These are phyloP conservation scores for Astrothelium subdiscretum DNA, from an alignment of 495 filamentous ascomycete species.

Conservation along the genomic window DNA sequence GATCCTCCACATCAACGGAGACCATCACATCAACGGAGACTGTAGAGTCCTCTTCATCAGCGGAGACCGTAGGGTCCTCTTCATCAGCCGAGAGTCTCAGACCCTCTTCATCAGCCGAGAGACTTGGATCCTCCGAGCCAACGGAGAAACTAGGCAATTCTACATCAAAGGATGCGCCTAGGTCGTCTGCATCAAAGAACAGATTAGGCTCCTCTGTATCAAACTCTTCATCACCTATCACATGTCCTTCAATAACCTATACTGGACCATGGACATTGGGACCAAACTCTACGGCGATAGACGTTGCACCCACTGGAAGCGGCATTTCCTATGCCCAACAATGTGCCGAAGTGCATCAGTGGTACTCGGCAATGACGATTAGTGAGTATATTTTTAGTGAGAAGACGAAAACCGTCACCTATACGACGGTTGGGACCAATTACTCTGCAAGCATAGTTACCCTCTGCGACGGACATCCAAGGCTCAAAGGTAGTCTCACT, in stretches of 20 bases:
- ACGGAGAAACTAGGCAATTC: no score
- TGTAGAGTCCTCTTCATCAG: no score
- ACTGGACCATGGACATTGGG: conserved; percentile 1
- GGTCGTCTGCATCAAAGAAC: no score
- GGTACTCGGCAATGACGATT: background rate
- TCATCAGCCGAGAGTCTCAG: no score
- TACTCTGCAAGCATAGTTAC: background rate
- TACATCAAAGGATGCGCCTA: no score
- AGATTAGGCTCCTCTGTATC: background rate
- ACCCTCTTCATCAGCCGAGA: no score
- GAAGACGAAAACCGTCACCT: background rate
- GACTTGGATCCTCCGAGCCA: no score
- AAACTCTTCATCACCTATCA: background rate
- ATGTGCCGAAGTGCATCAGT: background rate
- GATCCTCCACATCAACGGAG: background rate
- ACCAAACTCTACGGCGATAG: background rate
- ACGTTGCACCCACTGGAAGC: background rate
- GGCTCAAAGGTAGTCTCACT: conserved; percentile 1
- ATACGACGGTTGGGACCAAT: background rate
- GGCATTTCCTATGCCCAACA: background rate
- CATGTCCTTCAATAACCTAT: background rate
- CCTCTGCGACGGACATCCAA: conserved; percentile 2
- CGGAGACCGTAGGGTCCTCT: no score
- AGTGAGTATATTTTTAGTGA: background rate
- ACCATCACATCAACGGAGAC: no score